Conservation (phyloP, 202 grass and related monocot species). For the Alloteropsis angusta region DNA sequence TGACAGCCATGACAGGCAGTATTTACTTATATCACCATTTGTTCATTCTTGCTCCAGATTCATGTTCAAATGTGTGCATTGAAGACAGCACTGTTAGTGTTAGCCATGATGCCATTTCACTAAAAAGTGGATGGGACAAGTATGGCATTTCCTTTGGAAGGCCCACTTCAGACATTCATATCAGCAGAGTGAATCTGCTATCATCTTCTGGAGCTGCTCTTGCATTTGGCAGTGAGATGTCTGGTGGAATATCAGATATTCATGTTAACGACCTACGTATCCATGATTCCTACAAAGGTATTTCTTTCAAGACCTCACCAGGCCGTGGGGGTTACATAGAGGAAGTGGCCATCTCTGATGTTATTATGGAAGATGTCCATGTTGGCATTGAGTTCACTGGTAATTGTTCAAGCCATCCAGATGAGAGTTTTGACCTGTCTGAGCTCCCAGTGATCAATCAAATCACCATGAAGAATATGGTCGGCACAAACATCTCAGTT, state of each 20-base stretch:
- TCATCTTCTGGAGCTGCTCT: constrained; percentile 61
- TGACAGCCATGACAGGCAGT: neutral
- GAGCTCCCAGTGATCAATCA: constrained; percentile 40
- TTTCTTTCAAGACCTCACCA: constrained; percentile 57
- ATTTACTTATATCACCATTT: constrained; percentile 9
- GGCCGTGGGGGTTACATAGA: constrained; percentile 70
- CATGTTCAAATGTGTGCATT: constrained; percentile 69
- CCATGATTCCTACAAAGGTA: constrained; percentile 43
- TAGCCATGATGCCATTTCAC: constrained; percentile 65
- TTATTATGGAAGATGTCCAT: constrained; percentile 52
- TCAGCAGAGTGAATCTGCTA: constrained; percentile 57
- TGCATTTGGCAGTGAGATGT: constrained; percentile 96
- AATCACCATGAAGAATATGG: constrained; percentile 64
- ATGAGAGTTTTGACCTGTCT: constrained; percentile 47
- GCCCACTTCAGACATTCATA: constrained; percentile 48
- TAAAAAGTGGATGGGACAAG: constrained; percentile 93
- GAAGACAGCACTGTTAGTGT: constrained; percentile 67
- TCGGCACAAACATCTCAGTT: constrained; percentile 55
- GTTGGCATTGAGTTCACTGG: constrained; percentile 76
- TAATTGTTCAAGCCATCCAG: constrained; percentile 45
- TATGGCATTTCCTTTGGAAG: constrained; percentile 69
- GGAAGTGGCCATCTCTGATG: constrained; percentile 46
- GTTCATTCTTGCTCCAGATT: constrained; percentile 48
- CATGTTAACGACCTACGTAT: constrained; percentile 37
- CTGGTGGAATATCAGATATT: constrained; percentile 78